phyloP scores from a whole-genome alignment of 129 eudicot genomes.

The Chrysanthemum seticuspe region DNA sequence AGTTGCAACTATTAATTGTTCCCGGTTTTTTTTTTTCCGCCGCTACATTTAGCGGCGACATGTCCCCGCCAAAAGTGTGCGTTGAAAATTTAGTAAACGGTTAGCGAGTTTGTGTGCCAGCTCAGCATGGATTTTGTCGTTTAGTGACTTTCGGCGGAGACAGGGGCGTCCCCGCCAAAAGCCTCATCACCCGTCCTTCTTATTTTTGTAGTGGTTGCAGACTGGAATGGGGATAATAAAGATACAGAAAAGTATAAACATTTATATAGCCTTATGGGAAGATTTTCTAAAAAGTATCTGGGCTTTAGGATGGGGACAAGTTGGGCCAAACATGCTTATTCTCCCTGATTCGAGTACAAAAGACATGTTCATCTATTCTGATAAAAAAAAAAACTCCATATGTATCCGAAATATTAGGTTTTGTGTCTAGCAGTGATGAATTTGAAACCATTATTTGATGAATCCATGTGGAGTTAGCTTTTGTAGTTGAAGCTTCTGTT shows the following conservation, averaged over 20 bases:
- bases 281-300: conserved; percentile 65
- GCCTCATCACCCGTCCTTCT: no score
- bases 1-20: no score
- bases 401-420: conserved; percentile 80
- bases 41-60: no score
- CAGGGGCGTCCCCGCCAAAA: no score
- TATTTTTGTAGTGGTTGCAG: conserved; percentile 2
- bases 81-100: no score
- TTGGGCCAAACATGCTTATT: conserved; percentile 67
- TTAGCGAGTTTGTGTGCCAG: no score
- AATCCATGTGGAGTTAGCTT: conserved; percentile 99
- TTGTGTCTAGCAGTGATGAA: conserved; percentile 19
- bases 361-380: conserved; percentile 37
- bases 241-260: conserved; percentile 58
- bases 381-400: conserved; percentile 49
- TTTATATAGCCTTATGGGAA: conserved; percentile 40
- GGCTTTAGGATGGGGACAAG: conserved; percentile 60
- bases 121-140: no score
- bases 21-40: no score
- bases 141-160: no score
- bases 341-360: conserved; percentile 46
- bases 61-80: no score
- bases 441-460: conserved; percentile 69
- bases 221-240: conserved; percentile 35
- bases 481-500: conserved; percentile 59